Base-by-base conservation (phyloP, 306 rosid genomes). In the Cucurbita pepo region DNA sequence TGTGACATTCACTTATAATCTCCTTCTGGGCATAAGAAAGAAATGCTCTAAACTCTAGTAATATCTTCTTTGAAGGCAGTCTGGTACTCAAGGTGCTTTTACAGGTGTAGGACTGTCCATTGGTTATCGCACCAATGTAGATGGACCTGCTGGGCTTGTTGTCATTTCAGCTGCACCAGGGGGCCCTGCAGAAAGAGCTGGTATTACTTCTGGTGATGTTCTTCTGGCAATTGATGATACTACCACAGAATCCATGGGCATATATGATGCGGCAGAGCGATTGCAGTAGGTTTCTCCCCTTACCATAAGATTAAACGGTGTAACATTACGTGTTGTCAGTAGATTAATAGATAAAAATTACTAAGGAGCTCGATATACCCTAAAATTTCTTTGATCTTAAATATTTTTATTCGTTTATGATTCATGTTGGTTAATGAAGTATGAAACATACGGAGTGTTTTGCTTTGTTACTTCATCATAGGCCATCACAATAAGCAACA, bases 71-170 rank as follows among this genome's bases (percentile, higher is more conserved):
- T 89, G 88, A 91, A 91, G 96, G 92, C 95, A 91, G 99, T 94
- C 99, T 79, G 99, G 99, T 85, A 86, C 97, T 76, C 87, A 78
- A 85, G 97, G 95, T 14, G 85, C 96, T 77, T 83, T 94, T 85
- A 94, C 99, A 73, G 99, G 97, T 63, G 85, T 94, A 50, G 99
- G 99, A 72, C 76, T 94, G 79, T 94, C 99, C 34, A 91, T 94
- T 81, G 92, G 99, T 82, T 91, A 90, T 83, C 88, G 90, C 69
- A 80, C 90, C 43, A 83, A 82, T 79, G 69, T 58, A 79, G 87
- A 87, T 72, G 84, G 75, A 76, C 64, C 91, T 74, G 79, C 81
- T 81, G 95, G 96, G 78, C 97, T 91, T 77, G 75, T 85, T 75
- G 95, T 91, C 57, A 81, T 91, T 74, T 89, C 99, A 76, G 95